Conservation (phyloP, 1,284 basidiomycete genomes). For the Peniophora sp. region DNA sequence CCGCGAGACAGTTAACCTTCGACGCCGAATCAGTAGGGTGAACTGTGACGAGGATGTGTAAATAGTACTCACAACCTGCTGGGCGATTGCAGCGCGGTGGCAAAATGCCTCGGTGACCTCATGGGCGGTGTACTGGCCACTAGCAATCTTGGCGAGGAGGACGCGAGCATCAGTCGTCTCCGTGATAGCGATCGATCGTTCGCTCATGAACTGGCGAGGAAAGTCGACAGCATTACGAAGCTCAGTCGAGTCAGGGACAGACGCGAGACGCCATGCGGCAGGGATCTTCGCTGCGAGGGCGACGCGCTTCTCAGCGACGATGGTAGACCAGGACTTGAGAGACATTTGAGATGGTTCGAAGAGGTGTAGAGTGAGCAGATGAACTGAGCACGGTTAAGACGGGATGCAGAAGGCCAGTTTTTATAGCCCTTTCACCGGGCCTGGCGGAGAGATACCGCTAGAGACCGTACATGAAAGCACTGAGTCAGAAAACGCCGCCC, state of each 20-base stretch:
- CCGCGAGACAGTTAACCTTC: conserved; percentile 39
- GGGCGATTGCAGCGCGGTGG: conserved; percentile 40
- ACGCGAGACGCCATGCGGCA: neutral
- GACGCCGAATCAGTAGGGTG: neutral
- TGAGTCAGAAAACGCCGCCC: no score
- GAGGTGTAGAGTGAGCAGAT: no score
- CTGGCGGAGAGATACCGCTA: no score
- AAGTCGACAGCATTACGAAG: neutral
- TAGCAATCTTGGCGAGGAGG: neutral
- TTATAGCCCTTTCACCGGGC: no score
- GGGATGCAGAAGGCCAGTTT: no score
- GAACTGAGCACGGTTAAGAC: no score
- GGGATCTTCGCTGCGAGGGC: neutral
- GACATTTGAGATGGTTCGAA: no score
- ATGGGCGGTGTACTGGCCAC: conserved; percentile 23
- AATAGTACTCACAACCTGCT: conserved; percentile 24
- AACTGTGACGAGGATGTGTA: neutral
- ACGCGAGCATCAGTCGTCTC: conserved; percentile 9
- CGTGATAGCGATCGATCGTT: conserved; percentile 15
- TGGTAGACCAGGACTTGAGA: neutral
- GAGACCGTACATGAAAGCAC: no score
- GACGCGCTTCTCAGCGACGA: neutral
- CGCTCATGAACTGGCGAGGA: conserved; percentile 1
- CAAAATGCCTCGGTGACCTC: conserved; percentile 36
- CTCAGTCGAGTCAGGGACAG: neutral